These are phyloP conservation scores for Berkeleyomyces rouxiae DNA, from an alignment of 2,329 filamentous ascomycete species.

Conservation along the genomic window DNA sequence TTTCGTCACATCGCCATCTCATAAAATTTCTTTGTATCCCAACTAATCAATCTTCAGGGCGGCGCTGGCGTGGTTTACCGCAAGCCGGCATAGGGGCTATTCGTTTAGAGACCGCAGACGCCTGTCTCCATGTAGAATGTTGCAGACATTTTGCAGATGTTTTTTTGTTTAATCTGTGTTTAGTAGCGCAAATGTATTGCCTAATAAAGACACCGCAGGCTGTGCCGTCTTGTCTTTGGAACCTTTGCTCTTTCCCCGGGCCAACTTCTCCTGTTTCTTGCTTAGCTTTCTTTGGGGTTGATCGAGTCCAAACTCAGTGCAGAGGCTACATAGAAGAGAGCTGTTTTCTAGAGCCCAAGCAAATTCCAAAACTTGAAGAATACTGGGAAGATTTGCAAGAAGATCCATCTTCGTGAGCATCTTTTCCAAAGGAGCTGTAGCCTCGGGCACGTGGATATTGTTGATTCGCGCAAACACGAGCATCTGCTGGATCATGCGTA, in stretches of 20 bases:
- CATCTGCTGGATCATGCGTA: conserved; percentile 25
- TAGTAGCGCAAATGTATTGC: not conserved
- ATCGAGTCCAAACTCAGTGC: not conserved
- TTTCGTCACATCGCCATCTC: not conserved
- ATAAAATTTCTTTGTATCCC: not conserved
- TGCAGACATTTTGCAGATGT: not conserved
- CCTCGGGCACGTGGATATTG: not conserved
- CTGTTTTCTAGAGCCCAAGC: not conserved
- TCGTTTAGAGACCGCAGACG: too few relatives aligned
- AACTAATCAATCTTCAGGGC: conserved; percentile 16
- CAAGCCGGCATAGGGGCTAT: conserved; percentile 13
- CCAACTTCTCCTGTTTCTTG: not conserved
- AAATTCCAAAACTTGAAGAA: conserved; percentile 1
- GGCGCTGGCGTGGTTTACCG: conserved; percentile 21
- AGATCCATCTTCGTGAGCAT: not conserved
- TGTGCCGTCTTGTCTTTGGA: not conserved
- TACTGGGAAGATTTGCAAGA: not conserved
- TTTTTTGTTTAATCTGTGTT: not conserved
- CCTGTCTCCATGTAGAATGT: not conserved
- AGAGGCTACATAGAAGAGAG: not conserved
- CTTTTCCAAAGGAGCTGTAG: not conserved
- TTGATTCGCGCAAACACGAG: conserved; percentile 14
- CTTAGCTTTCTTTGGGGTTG: not conserved
- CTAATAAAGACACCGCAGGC: not conserved
- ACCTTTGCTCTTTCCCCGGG: not conserved